Evolutionary conservation across 2,329 filamentous ascomycete species (phyloP).

Genomic region (Hypomyces perniciosus): DNA sequence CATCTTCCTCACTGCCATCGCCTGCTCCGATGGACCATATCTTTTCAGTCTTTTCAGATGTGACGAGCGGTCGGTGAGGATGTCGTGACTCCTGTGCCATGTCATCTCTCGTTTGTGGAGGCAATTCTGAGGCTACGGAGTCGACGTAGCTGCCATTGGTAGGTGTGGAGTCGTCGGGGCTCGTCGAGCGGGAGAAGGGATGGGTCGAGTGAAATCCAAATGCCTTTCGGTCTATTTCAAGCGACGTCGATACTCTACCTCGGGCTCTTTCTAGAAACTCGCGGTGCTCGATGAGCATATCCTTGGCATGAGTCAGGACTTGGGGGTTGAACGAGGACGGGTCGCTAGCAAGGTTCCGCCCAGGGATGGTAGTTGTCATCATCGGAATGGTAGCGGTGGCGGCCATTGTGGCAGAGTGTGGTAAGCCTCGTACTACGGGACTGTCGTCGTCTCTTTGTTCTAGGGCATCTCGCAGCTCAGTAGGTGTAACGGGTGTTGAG

Average conservation of each 20-base stretch:
- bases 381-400: constrained; percentile 28
- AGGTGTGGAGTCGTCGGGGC: constrained; percentile 22
- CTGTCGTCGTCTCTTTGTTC: constrained; percentile 29
- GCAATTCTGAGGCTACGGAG: constrained; percentile 10
- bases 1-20: constrained; percentile 44
- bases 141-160: constrained; percentile 18
- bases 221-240: constrained; percentile 28
- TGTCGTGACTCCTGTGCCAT: constrained; percentile 1
- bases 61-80: background rate
- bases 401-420: constrained; percentile 25
- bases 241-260: constrained; percentile 26
- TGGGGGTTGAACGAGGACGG: constrained; percentile 29
- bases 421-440: constrained; percentile 29
- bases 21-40: constrained; percentile 58
- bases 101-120: constrained; percentile 15
- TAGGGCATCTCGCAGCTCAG: constrained; percentile 28
- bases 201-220: constrained; percentile 21
- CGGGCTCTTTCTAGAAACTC: constrained; percentile 26
- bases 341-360: constrained; percentile 25
- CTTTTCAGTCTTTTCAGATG: constrained; percentile 55
- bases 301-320: constrained; percentile 28
- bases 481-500: constrained; percentile 3
- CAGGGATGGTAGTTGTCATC: constrained; percentile 19
- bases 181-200: constrained; percentile 22
- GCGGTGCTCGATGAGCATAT: constrained; percentile 31